Base-by-base conservation (phyloP, 1,284 basidiomycete genomes). In the Apiotrichum akiyoshidainum region DNA sequence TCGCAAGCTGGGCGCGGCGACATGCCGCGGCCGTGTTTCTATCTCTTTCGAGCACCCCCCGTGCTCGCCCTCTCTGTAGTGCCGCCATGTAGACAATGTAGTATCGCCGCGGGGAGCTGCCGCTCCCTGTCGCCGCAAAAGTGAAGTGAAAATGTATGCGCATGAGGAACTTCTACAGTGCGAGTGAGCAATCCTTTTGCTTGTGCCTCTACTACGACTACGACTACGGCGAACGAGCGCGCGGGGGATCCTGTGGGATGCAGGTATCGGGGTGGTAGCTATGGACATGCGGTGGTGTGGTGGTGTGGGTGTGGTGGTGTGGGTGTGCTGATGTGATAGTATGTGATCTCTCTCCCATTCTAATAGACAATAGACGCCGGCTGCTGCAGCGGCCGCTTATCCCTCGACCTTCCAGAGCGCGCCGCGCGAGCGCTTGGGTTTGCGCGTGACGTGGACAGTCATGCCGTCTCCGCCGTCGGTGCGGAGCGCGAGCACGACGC, bases 371-470 rank as follows among this genome's bases (percentile, higher is more conserved):
- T n/a, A n/a, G n/a, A n/a, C n/a, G n/a, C n/a, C n/a, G n/a, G n/a
- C n/a, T n/a, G n/a, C n/a, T n/a, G n/a, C n/a, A n/a, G 16, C 17
- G 14, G 40, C 16, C n/a, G 13, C 77, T 82, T 22, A 85, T 63
- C 87, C 84, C 79, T 87, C 87, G 57, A 92, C 89, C 82, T 92
- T 92, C 87, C 87, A 92, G 72, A 92, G 78, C 48, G 86, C 84
- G 68, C 86, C 83, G 79, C 87, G 88, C 1, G 57, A 45, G 48
- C 70, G 69, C 78, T 86, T 87, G 80, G 87, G 81, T 80, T 91
- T 92, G 66, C 89, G 84, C 48, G 89, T 91, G 68, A 93, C 82
- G 74, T 91, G 88, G 64, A 93, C 89, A 41, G 86, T 83, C 76
- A 86, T 89, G 58, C 85, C 86, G 45, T 84, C 85, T 12, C 47